These are phyloP conservation scores for Carallia brachiata DNA, from an alignment of 345 rosid species.

Conservation along the genomic window DNA sequence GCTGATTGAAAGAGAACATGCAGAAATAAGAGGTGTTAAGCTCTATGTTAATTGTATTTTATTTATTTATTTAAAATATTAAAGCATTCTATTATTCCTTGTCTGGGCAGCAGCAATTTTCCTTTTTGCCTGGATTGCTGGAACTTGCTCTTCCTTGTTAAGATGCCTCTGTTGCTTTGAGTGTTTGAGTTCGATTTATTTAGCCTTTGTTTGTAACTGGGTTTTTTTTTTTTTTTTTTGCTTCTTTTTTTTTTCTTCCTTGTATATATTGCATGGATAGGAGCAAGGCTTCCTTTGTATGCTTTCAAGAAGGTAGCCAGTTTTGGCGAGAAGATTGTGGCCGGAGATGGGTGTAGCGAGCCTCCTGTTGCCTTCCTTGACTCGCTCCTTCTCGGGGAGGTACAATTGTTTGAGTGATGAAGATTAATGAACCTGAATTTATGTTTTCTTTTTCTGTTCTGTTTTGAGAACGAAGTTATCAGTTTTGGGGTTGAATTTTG, in stretches of 20 bases:
- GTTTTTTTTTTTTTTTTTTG: too few relatives aligned
- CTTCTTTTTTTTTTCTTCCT: background rate
- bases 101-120: too few relatives aligned
- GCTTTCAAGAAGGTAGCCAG: conserved; percentile 53
- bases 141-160: background rate
- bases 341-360: conserved; percentile 31
- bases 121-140: too few relatives aligned
- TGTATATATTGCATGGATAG: conserved; percentile 26
- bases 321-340: conserved; percentile 20
- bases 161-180: background rate
- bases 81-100: too few relatives aligned
- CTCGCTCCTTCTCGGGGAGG: conserved; percentile 79
- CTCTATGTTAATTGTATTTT: too few relatives aligned
- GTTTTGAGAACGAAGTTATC: background rate
- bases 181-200: too few relatives aligned
- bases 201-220: background rate
- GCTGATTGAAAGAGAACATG: background rate
- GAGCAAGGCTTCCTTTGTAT: conserved; percentile 73
- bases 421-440: background rate
- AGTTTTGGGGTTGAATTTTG: background rate
- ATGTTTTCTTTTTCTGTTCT: background rate
- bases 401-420: conserved; percentile 23
- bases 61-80: too few relatives aligned
- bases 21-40: too few relatives aligned
- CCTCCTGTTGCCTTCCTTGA: conserved; percentile 69